phyloP scores from a whole-genome alignment of 202 grass and related monocot species.

The Bolboschoenoplectus hybrid region DNA sequence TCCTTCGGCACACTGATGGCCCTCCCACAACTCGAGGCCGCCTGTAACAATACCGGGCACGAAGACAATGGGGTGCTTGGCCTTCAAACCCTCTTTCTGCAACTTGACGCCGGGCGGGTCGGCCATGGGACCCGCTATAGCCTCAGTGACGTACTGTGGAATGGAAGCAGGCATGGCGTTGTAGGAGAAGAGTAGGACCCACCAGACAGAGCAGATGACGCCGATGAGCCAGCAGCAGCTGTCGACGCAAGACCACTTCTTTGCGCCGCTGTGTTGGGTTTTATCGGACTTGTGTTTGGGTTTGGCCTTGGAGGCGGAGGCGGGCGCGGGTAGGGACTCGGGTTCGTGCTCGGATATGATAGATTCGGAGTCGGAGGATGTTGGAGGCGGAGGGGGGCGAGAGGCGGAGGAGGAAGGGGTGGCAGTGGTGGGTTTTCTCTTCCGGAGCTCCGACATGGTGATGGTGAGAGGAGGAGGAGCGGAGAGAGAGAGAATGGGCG shows the following conservation, averaged over 20 bases:
- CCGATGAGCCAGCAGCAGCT: constrained; percentile 55
- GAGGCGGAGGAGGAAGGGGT: neutral
- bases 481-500: neutral
- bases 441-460: constrained; percentile 40
- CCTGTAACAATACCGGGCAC: constrained; percentile 57
- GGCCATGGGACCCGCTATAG: constrained; percentile 48
- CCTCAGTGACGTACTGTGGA: constrained; percentile 55
- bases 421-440: constrained; percentile 22
- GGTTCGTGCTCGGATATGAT: constrained; percentile 26
- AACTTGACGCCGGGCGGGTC: constrained; percentile 54
- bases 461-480: neutral
- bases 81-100: constrained; percentile 50
- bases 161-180: constrained; percentile 53
- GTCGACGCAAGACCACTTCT: constrained; percentile 55
- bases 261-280: constrained; percentile 43
- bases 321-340: neutral
- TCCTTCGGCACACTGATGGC: constrained; percentile 56
- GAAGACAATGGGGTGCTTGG: constrained; percentile 56
- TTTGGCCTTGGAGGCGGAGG: neutral
- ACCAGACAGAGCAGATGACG: constrained; percentile 45
- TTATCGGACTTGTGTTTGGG: constrained; percentile 32
- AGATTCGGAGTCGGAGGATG: constrained; percentile 24
- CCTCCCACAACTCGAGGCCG: constrained; percentile 57
- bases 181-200: constrained; percentile 48
- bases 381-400: neutral